Conservation (phyloP, 176 grass and related monocot species). For the Carex pumila region DNA sequence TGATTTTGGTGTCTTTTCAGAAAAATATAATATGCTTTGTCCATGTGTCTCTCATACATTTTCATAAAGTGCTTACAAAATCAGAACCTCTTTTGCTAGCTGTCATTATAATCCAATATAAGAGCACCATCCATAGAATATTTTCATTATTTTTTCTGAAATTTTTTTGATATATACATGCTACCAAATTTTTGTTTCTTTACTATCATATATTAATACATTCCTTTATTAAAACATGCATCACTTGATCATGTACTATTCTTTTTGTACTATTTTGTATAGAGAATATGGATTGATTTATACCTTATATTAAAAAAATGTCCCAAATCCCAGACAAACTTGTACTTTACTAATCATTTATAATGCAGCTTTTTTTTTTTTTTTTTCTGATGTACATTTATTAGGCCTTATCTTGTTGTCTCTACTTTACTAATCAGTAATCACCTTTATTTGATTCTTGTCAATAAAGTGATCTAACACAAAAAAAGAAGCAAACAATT, state of each 20-base stretch:
- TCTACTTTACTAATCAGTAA: too few species aligned
- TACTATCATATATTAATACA: not conserved
- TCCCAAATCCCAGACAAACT: not conserved
- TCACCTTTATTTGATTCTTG: not conserved
- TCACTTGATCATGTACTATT: not conserved
- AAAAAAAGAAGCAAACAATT: not conserved
- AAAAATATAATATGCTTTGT: not conserved
- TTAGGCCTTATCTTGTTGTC: not conserved
- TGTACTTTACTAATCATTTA: not conserved
- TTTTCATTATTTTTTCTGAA: not conserved
- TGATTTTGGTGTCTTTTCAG: not conserved
- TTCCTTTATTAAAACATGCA: not conserved
- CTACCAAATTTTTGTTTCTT: too few species aligned
- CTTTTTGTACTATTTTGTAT: not conserved
- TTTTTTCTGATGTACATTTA: not conserved
- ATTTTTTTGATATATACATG: too few species aligned
- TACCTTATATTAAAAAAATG: not conserved
- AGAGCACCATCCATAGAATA: not conserved
- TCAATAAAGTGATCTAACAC: not conserved
- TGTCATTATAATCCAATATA: not conserved
- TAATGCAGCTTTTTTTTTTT: not conserved
- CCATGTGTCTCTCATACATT: not conserved
- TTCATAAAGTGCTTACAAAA: not conserved
- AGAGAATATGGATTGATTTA: not conserved
- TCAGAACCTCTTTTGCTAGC: not conserved